Evolutionary conservation across 176 grass and related monocot genomes (phyloP).

Genomic region (Carex scoparia): DNA sequence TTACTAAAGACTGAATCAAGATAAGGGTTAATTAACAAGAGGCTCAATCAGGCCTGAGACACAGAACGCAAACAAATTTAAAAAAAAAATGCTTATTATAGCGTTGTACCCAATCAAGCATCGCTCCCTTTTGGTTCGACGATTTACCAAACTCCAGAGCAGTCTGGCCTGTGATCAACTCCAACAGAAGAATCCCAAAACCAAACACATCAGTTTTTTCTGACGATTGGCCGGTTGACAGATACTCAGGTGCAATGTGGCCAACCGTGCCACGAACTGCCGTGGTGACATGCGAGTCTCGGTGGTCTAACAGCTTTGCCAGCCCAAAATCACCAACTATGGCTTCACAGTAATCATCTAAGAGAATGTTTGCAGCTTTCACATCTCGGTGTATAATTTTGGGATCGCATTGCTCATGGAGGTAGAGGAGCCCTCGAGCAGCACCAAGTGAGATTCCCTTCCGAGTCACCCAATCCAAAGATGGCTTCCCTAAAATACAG

Average conservation of each 20-base stretch:
- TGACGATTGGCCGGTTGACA: conserved; percentile 89
- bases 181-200: conserved; percentile 88
- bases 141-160: conserved; percentile 86
- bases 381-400: conserved; percentile 99
- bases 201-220: conserved; percentile 96
- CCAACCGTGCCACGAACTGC: conserved; percentile 88
- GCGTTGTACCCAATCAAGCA: conserved; percentile 72
- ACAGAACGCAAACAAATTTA: no score
- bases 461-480: conserved; percentile 85
- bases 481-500: conserved; percentile 57
- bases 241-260: conserved; percentile 91
- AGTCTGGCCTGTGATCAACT: conserved; percentile 78
- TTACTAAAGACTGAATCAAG: neutral
- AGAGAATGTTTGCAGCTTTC: conserved; percentile 84
- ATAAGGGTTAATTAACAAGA: neutral
- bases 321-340: conserved; percentile 91
- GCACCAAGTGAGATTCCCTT: conserved; percentile 84
- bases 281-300: conserved; percentile 85
- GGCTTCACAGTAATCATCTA: conserved; percentile 79
- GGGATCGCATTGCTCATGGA: conserved; percentile 96
- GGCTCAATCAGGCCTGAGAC: neutral
- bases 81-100: conserved; percentile 18
- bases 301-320: conserved; percentile 83
- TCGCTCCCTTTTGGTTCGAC: conserved; percentile 87
- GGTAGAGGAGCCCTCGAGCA: conserved; percentile 79